Percentiles rank a stretch among this genome's conserved stretches.
Conservation (phyloP, 2,329 filamentous ascomycete species). For the Endoconidiophora polonica region DNA sequence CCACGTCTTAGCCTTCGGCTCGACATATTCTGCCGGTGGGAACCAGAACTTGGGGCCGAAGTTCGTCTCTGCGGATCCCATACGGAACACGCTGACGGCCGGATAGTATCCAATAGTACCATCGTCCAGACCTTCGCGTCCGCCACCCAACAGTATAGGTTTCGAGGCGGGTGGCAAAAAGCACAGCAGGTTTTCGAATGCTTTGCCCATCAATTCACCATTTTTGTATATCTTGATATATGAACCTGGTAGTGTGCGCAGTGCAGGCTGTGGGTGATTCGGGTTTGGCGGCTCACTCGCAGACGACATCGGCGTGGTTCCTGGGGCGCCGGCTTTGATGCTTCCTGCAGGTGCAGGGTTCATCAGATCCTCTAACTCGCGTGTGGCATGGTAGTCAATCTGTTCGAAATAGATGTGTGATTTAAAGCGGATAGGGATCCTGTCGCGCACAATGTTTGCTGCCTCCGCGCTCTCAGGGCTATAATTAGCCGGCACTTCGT, state of each 20-base stretch:
- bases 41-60: slow-evolving; percentile 91
- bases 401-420: slow-evolving; percentile 87
- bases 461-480: slow-evolving; percentile 31
- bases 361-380: slow-evolving; percentile 74
- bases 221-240: slow-evolving; percentile 89
- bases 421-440: slow-evolving; percentile 88
- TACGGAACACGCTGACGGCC: slow-evolving; percentile 78
- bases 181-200: slow-evolving; percentile 73
- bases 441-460: slow-evolving; percentile 79
- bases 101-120: slow-evolving; percentile 93
- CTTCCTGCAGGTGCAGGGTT: slow-evolving; percentile 42
- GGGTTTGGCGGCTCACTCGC: slow-evolving; percentile 42
- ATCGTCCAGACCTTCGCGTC: slow-evolving; percentile 77
- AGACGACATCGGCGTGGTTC: slow-evolving; percentile 7
- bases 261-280: slow-evolving; percentile 54
- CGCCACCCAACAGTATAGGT: slow-evolving; percentile 50
- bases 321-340: slow-evolving; percentile 26
- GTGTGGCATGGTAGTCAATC: slow-evolving; percentile 73
- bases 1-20: slow-evolving; percentile 19
- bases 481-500: slow-evolving; percentile 22
- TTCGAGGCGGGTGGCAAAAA: slow-evolving; percentile 84
- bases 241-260: slow-evolving; percentile 74
- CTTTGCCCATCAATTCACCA: slow-evolving; percentile 66
- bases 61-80: slow-evolving; percentile 81
- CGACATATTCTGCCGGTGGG: slow-evolving; percentile 47